phyloP scores from a whole-genome alignment of 2,329 filamentous ascomycete species.

The Pochonia chlamydosporia region DNA sequence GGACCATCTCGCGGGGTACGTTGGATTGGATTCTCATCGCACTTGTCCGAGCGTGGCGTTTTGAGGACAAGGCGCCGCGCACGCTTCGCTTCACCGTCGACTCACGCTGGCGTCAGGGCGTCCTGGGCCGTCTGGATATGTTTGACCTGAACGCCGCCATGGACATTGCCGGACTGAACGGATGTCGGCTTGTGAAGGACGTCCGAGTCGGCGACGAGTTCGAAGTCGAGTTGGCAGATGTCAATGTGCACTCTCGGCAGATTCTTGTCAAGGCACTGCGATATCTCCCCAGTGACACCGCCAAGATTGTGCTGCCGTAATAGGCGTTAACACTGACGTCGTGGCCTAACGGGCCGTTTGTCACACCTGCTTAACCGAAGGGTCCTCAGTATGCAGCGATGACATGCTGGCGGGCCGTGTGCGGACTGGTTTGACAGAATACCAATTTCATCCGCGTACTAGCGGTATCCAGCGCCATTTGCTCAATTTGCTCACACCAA shows the following conservation, averaged over 20 bases:
- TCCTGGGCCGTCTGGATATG: conserved; percentile 42
- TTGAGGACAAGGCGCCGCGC: conserved; percentile 41
- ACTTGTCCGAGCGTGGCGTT: conserved; percentile 54
- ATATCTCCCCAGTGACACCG: no score
- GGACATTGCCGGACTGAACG: conserved; percentile 31
- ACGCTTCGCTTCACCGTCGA: conserved; percentile 43
- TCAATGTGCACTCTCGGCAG: conserved; percentile 43
- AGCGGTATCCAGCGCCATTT: no score
- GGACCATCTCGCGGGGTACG: conserved; percentile 36
- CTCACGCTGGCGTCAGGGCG: conserved; percentile 25
- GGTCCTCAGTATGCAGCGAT: no score
- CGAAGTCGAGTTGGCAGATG: conserved; percentile 47
- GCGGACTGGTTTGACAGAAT: no score
- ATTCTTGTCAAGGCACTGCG: conserved; percentile 42
- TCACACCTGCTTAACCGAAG: no score
- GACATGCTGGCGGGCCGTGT: no score
- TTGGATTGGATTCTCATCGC: conserved; percentile 55
- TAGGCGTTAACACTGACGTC: no score
- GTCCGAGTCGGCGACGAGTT: conserved; percentile 46
- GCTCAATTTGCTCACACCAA: no score
- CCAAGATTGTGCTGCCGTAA: no score
- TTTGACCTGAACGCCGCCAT: conserved; percentile 41
- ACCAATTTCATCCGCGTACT: no score
- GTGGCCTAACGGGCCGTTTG: no score
- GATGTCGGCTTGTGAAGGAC: conserved; percentile 32